Evolutionary conservation across 441 rosid species (phyloP).

Genomic region (Biscutella laevigata): DNA sequence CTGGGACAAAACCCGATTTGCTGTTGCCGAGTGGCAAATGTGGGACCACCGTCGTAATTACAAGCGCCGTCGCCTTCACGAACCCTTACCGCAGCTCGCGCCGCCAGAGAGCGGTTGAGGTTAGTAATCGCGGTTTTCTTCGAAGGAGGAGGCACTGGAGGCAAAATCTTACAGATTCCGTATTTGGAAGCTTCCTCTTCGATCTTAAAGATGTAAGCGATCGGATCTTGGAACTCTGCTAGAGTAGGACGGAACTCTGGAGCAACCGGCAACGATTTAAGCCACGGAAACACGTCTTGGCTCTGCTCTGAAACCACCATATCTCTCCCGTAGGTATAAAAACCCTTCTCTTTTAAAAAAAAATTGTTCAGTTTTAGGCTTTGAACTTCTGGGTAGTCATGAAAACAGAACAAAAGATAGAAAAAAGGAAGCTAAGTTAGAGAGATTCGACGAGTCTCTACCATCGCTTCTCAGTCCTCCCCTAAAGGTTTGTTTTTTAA

Average conservation of each 20-base stretch:
- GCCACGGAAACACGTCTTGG: slow-evolving; percentile 77
- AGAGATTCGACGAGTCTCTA: too few species aligned
- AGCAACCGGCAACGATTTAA: slow-evolving; percentile 75
- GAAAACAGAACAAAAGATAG: too few species aligned
- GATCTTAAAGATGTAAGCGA: slow-evolving; percentile 95
- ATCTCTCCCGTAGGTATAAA: neutral
- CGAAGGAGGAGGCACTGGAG: slow-evolving; percentile 66
- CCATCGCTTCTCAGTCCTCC: too few species aligned
- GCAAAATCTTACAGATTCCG: slow-evolving; percentile 96
- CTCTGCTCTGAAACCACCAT: slow-evolving; percentile 35
- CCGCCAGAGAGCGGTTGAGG: slow-evolving; percentile 72
- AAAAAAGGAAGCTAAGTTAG: too few species aligned
- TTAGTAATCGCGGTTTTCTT: slow-evolving; percentile 62
- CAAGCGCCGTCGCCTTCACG: slow-evolving; percentile 17
- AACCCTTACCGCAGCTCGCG: slow-evolving; percentile 37
- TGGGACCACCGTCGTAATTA: slow-evolving; percentile 43
- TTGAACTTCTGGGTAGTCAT: too few species aligned
- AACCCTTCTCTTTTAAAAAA: neutral
- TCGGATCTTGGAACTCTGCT: slow-evolving; percentile 97
- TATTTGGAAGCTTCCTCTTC: slow-evolving; percentile 89
- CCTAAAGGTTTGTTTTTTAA: too few species aligned
- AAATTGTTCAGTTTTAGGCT: neutral
- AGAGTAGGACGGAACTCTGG: slow-evolving; percentile 84
- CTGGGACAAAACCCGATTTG: slow-evolving; percentile 98
- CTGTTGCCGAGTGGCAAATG: slow-evolving; percentile 97